phyloP scores from a whole-genome alignment of 129 eudicot species.

The Cynara cardunculus region DNA sequence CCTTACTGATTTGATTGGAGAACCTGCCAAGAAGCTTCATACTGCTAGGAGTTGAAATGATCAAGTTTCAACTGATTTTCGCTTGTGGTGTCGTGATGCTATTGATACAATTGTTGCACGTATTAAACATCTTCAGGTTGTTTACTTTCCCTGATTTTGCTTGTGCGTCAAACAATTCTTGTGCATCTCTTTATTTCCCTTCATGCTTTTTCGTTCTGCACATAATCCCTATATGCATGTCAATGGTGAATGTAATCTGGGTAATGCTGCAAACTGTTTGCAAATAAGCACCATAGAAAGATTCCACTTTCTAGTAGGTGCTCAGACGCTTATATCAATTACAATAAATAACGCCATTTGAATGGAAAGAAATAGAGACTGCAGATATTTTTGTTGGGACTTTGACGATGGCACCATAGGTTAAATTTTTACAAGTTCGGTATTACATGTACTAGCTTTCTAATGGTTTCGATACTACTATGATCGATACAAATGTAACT shows the following conservation, averaged over 20 bases:
- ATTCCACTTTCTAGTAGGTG: background rate
- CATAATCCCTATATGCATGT: background rate
- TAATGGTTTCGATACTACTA: background rate
- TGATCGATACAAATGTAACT: background rate
- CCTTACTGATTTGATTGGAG: conserved; percentile 87
- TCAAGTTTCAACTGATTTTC: conserved; percentile 92
- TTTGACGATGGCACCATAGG: background rate
- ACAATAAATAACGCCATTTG: background rate
- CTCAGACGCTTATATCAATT: background rate
- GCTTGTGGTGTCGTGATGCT: conserved; percentile 94
- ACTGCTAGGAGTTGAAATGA: conserved; percentile 94
- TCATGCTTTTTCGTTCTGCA: background rate
- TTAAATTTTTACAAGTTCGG: background rate
- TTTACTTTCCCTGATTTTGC: background rate
- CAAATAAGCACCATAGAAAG: background rate
- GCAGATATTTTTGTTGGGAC: background rate
- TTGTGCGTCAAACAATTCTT: background rate
- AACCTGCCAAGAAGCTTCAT: conserved; percentile 95
- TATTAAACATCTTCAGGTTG: conserved; percentile 68
- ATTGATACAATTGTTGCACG: conserved; percentile 45
- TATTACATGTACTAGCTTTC: conserved; percentile 8
- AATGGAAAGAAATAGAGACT: background rate
- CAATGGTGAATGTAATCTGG: background rate
- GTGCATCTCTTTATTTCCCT: background rate
- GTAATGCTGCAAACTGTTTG: background rate